Evolutionary conservation across 331 rosid species (phyloP).

Genomic region (Quercus tomentella): DNA sequence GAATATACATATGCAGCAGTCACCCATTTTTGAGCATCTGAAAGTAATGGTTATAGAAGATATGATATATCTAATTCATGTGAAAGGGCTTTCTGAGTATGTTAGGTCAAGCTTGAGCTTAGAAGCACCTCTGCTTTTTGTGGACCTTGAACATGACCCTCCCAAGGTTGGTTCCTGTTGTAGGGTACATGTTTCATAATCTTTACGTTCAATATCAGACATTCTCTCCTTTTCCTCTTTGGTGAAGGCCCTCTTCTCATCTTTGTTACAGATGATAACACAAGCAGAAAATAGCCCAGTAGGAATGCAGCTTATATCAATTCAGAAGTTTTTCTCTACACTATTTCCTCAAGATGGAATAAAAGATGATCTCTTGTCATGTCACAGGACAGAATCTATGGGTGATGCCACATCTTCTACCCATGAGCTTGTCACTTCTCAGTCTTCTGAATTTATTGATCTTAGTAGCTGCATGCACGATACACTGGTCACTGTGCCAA

Average conservation of each 20-base stretch:
- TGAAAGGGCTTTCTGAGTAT: conserved; percentile 41
- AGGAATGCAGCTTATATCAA: conserved; percentile 52
- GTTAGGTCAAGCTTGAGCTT: conserved; percentile 45
- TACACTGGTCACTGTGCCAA: conserved; percentile 65
- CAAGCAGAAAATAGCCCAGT: conserved; percentile 47
- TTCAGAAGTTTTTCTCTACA: conserved; percentile 61
- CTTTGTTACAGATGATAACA: conserved; percentile 51
- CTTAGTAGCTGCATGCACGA: conserved; percentile 70
- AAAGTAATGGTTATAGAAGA: conserved; percentile 74
- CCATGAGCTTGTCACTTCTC: conserved; percentile 21
- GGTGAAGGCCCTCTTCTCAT: conserved; percentile 3
- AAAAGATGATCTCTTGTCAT: conserved; percentile 16
- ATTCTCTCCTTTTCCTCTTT: not conserved
- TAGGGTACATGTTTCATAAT: not conserved
- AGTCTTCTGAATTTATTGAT: conserved; percentile 52
- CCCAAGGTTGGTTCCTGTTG: conserved; percentile 47
- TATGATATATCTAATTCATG: conserved; percentile 75
- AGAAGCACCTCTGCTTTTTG: conserved; percentile 47
- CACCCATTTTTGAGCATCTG: conserved; percentile 45
- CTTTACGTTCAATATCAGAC: not conserved
- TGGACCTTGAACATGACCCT: conserved; percentile 72
- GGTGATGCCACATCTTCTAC: conserved; percentile 14
- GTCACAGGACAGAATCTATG: conserved; percentile 1
- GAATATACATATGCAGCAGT: conserved; percentile 32
- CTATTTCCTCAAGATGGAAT: conserved; percentile 38